Conservation (phyloP, 1,284 basidiomycete species). For the Heterobasidion parviporum region DNA sequence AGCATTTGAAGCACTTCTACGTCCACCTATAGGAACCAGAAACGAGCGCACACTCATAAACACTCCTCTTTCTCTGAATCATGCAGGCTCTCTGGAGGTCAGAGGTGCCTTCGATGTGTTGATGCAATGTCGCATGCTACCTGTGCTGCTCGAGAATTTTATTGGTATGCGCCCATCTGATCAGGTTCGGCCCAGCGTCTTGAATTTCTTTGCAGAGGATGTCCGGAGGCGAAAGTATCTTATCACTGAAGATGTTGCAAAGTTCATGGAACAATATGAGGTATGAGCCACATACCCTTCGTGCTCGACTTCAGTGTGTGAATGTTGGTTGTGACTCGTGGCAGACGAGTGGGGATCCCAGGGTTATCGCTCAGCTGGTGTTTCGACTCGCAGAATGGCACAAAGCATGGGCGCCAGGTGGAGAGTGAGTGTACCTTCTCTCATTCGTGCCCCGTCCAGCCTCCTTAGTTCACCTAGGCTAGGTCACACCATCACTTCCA, state of each 20-base stretch:
- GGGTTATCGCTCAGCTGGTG: constrained; percentile 43
- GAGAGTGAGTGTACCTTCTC: constrained; percentile 34
- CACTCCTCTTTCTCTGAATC: background rate
- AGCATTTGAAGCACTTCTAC: constrained; percentile 4
- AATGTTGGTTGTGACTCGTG: background rate
- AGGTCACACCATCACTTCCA: constrained; percentile 45
- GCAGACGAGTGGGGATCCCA: constrained; percentile 39
- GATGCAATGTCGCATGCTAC: constrained; percentile 46
- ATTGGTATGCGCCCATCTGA: constrained; percentile 36
- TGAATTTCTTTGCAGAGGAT: constrained; percentile 38
- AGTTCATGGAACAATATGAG: constrained; percentile 52
- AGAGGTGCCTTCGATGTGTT: constrained; percentile 47
- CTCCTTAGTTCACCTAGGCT: constrained; percentile 32
- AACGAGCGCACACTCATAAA: background rate
- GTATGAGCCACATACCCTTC: constrained; percentile 24
- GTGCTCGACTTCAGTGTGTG: background rate
- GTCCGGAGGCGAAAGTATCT: constrained; percentile 51
- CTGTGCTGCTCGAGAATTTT: constrained; percentile 58
- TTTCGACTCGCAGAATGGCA: constrained; percentile 58
- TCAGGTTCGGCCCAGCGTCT: constrained; percentile 4
- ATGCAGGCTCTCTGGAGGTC: constrained; percentile 39
- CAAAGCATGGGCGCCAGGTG: constrained; percentile 50
- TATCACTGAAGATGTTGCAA: constrained; percentile 49
- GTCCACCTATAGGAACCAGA: background rate
- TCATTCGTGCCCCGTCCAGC: constrained; percentile 2